These are phyloP conservation scores for Tuber magnatum DNA, from an alignment of 495 filamentous ascomycete genomes.

Conservation along the genomic window DNA sequence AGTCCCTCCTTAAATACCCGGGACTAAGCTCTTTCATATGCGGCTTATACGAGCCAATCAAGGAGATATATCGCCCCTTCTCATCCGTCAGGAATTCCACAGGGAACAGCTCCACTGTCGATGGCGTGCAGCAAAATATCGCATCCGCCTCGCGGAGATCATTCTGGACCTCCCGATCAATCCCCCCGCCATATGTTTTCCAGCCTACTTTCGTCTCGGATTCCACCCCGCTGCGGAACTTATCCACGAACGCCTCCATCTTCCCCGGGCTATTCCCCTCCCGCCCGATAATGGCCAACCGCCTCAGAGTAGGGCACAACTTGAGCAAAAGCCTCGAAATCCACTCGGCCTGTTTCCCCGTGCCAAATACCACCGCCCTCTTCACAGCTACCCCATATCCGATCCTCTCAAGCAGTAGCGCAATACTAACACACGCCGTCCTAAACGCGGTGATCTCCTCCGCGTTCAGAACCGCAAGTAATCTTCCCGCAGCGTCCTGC, in stretches of 20 bases:
- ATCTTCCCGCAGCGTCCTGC: constrained; percentile 57
- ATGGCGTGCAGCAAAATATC: constrained; percentile 75
- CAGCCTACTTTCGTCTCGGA: constrained; percentile 43
- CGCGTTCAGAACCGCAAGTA: constrained; percentile 74
- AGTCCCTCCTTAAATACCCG: constrained; percentile 61
- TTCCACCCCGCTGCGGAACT: constrained; percentile 66
- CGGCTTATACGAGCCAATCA: constrained; percentile 72
- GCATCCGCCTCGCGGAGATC: constrained; percentile 63
- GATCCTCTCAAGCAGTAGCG: constrained; percentile 64
- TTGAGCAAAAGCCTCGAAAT: constrained; percentile 61
- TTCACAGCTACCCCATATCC: constrained; percentile 47
- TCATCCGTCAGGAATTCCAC: constrained; percentile 42
- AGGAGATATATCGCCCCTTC: constrained; percentile 28
- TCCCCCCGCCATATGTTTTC: neutral
- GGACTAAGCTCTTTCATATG: constrained; percentile 80
- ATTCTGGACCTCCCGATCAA: constrained; percentile 47
- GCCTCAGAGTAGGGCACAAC: constrained; percentile 13
- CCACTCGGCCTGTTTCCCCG: constrained; percentile 88
- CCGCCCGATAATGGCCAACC: constrained; percentile 29
- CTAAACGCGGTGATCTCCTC: constrained; percentile 86
- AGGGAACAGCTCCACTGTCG: constrained; percentile 56
- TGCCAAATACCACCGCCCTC: constrained; percentile 77
- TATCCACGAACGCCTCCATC: constrained; percentile 51
- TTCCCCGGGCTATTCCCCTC: constrained; percentile 12
- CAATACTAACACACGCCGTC: constrained; percentile 72